Base-by-base conservation (phyloP, 495 filamentous ascomycete genomes). In the Penicillium herquei region DNA sequence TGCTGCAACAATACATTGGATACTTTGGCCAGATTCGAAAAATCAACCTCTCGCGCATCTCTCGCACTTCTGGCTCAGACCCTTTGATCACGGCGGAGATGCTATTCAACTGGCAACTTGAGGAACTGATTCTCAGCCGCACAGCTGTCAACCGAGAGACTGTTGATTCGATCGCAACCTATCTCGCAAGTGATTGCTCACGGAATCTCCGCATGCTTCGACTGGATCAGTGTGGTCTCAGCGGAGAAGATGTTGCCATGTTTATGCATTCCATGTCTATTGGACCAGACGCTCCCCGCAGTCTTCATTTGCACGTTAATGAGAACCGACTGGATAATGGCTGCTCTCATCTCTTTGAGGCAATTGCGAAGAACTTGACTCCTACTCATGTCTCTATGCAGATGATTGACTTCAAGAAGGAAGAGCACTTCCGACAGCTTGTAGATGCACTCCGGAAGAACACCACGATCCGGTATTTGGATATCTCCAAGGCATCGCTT, bases 401-500 rank as follows among this genome's bases (percentile, higher is more conserved):
- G 53, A 89, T 93, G 84, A 82, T 97, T 21, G 91, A 96, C 63
- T 96, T 89, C 66, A 79, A 86, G 52, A 82, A 87, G 56, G 91
- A 95, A 65, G 72, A 78, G 10, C 83, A 85, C 58, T 97, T 94
- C 66, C 82, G 87, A 46, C 73, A 85, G 44, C 76, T 98, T 35
- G 73, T 94, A 11, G 73, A 81, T 45, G 88, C 94, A 1, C 69
- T 97, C 47, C 81, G 84, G 2, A 70, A 76, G 18, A 96, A 96
- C 57, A 86, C 76, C 21, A 86, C 89, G 7, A 82, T 96, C 51
- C 76, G 78, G 37, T 87, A 83, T 51, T 74, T 98, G n/a, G 92
- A 95, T 70, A 86, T 98, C 52, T 92, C 90, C 8, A 91, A 92
- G 55, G 89, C 88, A 14, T 90, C 91, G 2, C 82, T 96, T 5